These are phyloP conservation scores for Ceratocystis albifundus DNA, from an alignment of 2,329 filamentous ascomycete species.

Conservation along the genomic window DNA sequence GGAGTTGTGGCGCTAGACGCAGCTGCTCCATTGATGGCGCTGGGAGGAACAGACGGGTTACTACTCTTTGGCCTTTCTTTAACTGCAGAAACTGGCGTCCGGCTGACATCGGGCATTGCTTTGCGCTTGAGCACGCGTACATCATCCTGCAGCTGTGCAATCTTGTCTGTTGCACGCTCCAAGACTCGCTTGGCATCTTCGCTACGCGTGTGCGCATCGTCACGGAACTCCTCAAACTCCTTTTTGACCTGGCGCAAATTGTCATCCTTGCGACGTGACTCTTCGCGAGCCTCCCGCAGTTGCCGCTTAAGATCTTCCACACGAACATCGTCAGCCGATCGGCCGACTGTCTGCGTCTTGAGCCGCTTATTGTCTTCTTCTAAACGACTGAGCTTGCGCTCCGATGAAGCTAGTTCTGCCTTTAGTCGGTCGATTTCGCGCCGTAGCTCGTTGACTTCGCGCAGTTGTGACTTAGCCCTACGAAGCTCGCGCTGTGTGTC, in stretches of 20 bases:
- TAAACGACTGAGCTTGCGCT: slow-evolving; percentile 34
- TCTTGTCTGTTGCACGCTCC: slow-evolving; percentile 46
- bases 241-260: slow-evolving; percentile 39
- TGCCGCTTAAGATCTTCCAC: slow-evolving; percentile 26
- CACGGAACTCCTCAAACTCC: slow-evolving; percentile 44
- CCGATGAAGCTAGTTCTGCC: slow-evolving; percentile 38
- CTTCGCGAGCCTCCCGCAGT: slow-evolving; percentile 36
- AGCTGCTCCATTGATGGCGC: not conserved
- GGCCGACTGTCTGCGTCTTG: slow-evolving; percentile 23
- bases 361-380: slow-evolving; percentile 32
- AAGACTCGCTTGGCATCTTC: slow-evolving; percentile 45
- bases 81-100: not conserved
- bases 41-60: not conserved
- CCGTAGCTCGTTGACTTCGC: slow-evolving; percentile 41
- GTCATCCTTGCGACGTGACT: slow-evolving; percentile 38
- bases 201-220: slow-evolving; percentile 43
- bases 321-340: slow-evolving; percentile 22
- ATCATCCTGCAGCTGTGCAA: slow-evolving; percentile 45
- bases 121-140: slow-evolving; percentile 33
- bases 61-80: slow-evolving; percentile 5
- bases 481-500: slow-evolving; percentile 46
- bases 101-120: not conserved
- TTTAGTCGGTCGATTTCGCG: slow-evolving; percentile 44
- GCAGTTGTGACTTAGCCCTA: slow-evolving; percentile 43
- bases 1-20: slow-evolving; percentile 8